Conservation (phyloP, 768 basidiomycete genomes). For the Leccinum ochraceum region DNA sequence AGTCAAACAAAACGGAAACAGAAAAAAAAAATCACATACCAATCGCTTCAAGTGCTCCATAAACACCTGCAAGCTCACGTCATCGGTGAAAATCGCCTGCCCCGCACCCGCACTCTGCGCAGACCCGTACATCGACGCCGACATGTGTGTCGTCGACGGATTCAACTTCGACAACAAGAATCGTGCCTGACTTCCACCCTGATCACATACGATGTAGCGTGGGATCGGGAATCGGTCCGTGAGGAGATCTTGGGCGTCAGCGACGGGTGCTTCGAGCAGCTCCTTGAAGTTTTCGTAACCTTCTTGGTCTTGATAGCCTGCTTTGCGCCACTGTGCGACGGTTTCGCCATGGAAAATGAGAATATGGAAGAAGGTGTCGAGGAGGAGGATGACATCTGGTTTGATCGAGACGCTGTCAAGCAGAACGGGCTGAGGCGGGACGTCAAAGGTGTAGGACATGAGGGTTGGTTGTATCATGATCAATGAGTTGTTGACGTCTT, state of each 20-base stretch:
- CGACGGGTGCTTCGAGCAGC: constrained; percentile 80
- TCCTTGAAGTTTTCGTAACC: constrained; percentile 99
- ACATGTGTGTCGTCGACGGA: constrained; percentile 98
- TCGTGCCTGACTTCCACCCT: constrained; percentile 97
- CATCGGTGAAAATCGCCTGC: constrained; percentile 97
- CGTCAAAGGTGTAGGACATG: constrained; percentile 97
- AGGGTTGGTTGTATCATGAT: constrained; percentile 99
- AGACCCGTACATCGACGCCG: constrained; percentile 86
- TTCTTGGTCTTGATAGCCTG: constrained; percentile 97
- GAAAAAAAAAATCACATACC: constrained; percentile 44
- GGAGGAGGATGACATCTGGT: constrained; percentile 91
- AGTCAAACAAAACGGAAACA: constrained; percentile 2
- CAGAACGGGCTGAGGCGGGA: constrained; percentile 87
- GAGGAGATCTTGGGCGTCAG: constrained; percentile 95
- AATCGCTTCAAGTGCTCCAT: constrained; percentile 97
- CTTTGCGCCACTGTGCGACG: constrained; percentile 96
- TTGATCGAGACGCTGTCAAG: constrained; percentile 98
- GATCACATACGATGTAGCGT: constrained; percentile 96
- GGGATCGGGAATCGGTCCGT: constrained; percentile 97
- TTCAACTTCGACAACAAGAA: constrained; percentile 96
- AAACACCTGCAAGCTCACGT: constrained; percentile 96
- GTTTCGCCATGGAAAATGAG: constrained; percentile 99
- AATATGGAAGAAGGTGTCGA: constrained; percentile 99
- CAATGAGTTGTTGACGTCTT: constrained; percentile 98
- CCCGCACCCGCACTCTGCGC: constrained; percentile 66